These are phyloP conservation scores for Glomus cerebriforme DNA, from an alignment of 192 early-diverging fungal genomes.

Conservation along the genomic window DNA sequence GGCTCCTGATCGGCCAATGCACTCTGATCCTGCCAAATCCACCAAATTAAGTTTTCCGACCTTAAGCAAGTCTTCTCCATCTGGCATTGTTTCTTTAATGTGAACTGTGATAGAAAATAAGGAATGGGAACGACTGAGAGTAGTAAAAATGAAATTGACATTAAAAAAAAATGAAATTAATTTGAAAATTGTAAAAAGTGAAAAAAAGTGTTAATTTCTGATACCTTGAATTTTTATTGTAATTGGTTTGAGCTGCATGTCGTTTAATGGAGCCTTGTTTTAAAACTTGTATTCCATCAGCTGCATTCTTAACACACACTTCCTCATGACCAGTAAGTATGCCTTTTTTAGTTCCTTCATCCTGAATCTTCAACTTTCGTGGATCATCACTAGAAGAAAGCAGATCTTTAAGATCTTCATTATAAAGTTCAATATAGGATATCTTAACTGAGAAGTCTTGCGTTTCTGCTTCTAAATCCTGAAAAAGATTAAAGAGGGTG, in stretches of 20 bases:
- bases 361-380: constrained; percentile 68
- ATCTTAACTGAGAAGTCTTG: constrained; percentile 82
- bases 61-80: constrained; percentile 88
- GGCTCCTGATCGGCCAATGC: constrained; percentile 88
- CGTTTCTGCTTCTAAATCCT: constrained; percentile 62
- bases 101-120: constrained; percentile 91
- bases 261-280: constrained; percentile 74
- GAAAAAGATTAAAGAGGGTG: constrained; percentile 79
- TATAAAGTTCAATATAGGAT: constrained; percentile 93
- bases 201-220: not conserved
- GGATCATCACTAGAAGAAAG: constrained; percentile 58
- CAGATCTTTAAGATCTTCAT: constrained; percentile 93
- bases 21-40: constrained; percentile 94
- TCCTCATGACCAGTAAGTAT: constrained; percentile 84
- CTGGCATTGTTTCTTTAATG: constrained; percentile 77
- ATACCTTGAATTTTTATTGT: constrained; percentile 85
- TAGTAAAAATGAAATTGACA: not conserved
- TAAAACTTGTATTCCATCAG: constrained; percentile 73
- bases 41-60: constrained; percentile 96
- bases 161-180: not conserved
- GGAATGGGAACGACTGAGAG: constrained; percentile 82
- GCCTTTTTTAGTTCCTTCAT: constrained; percentile 69
- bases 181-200: not conserved
- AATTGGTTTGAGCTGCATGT: constrained; percentile 81
- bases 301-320: constrained; percentile 67